A percentile compares a stretch with the other conserved stretches of the same genome.
Evolutionary conservation across 345 rosid genomes (phyloP).

Genomic region (Microcos paniculata): DNA sequence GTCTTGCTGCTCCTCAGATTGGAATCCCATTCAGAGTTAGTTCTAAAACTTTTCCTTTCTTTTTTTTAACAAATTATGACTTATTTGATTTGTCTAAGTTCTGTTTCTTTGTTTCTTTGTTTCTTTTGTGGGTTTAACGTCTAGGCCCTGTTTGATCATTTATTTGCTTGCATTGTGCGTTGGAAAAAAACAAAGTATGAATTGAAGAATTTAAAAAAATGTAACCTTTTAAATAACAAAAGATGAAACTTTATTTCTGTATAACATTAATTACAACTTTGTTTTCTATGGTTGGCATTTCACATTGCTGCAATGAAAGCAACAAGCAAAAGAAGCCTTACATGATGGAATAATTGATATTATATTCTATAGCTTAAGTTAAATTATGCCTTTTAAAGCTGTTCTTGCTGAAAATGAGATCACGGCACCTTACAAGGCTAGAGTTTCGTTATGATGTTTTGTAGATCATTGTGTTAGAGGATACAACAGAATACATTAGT

Average conservation of each 20-base stretch:
- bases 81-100: not conserved
- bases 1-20: conserved; percentile 95
- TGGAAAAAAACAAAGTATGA: not conserved
- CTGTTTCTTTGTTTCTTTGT: not conserved
- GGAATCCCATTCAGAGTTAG: conserved; percentile 72
- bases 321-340: not conserved
- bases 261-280: not conserved
- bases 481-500: conserved; percentile 74
- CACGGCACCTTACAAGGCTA: not conserved
- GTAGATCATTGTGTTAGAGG: conserved; percentile 91
- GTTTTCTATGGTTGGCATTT: no score
- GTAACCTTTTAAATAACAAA: not conserved
- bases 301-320: no score
- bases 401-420: not conserved
- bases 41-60: not conserved
- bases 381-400: not conserved
- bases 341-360: not conserved
- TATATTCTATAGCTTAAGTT: not conserved
- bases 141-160: not conserved
- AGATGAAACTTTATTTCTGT: not conserved
- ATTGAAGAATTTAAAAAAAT: not conserved
- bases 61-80: no score
- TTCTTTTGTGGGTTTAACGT: not conserved
- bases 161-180: not conserved
- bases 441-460: not conserved